Conservation (phyloP, 495 filamentous ascomycete species). For the Neurospora hispaniola region DNA sequence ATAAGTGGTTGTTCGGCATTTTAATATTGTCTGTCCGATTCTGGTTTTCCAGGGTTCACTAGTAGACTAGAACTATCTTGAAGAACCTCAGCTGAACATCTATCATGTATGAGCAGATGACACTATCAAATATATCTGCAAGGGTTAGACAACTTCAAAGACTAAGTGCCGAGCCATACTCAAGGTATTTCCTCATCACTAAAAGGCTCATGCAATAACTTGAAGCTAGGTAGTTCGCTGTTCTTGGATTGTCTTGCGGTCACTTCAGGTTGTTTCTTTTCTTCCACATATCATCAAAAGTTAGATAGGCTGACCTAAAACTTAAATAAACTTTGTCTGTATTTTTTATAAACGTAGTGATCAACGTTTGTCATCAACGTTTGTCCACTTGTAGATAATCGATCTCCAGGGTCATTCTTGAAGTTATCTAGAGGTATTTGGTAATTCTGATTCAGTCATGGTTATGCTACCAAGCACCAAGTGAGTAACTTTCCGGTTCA, state of each 20-base stretch:
- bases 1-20: neutral
- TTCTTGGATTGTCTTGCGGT: neutral
- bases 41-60: neutral
- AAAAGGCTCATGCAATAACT: neutral
- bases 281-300: neutral
- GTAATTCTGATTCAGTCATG: neutral
- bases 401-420: neutral
- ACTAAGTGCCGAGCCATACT: neutral
- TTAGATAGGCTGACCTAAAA: neutral
- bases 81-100: neutral
- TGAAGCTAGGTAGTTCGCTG: neutral
- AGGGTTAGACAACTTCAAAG: neutral
- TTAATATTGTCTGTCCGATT: neutral
- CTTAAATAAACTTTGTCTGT: neutral
- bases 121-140: neutral
- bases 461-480: neutral
- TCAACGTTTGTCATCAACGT: neutral
- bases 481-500: neutral
- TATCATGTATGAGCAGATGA: neutral
- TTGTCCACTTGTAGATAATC: neutral
- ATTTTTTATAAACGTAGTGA: neutral
- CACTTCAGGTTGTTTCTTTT: neutral
- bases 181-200: neutral
- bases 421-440: too few species aligned
- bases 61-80: neutral